phyloP scores from a whole-genome alignment of 306 rosid genomes.

The Cucurbita argyrosperma region DNA sequence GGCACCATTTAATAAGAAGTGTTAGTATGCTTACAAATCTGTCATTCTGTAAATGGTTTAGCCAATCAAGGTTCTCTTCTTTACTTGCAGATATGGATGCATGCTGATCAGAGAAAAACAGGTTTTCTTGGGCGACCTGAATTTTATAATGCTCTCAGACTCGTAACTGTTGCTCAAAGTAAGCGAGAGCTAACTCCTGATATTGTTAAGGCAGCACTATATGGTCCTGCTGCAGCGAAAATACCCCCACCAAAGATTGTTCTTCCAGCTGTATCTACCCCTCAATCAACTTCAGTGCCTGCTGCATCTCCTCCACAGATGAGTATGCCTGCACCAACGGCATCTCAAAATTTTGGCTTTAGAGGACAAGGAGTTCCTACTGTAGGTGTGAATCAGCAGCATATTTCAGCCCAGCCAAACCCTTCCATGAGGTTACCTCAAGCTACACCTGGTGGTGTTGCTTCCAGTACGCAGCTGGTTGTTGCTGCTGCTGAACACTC shows the following conservation, averaged over 20 bases:
- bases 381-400: constrained; percentile 34
- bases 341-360: constrained; percentile 50
- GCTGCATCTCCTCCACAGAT: constrained; percentile 43
- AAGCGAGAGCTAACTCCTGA: constrained; percentile 80
- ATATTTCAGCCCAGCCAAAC: constrained; percentile 43
- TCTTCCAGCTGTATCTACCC: constrained; percentile 35
- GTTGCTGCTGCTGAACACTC: constrained; percentile 25
- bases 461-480: constrained; percentile 42
- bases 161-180: constrained; percentile 96
- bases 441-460: constrained; percentile 24
- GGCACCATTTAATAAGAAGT: not conserved
- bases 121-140: constrained; percentile 73
- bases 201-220: constrained; percentile 81
- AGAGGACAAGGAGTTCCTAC: constrained; percentile 54
- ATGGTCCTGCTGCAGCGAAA: constrained; percentile 79
- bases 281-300: constrained; percentile 41
- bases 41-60: constrained; percentile 4
- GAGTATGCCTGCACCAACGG: constrained; percentile 28
- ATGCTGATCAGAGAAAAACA: constrained; percentile 63
- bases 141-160: constrained; percentile 95
- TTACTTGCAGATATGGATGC: constrained; percentile 68
- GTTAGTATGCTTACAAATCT: not conserved
- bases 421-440: constrained; percentile 53
- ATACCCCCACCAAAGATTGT: constrained; percentile 90
- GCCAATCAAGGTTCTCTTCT: constrained; percentile 1